Evolutionary conservation across 139 green algal genomes (phyloP), one percentile per base, ranked within the genome.

Genomic region (Klebsormidium nitens): DNA sequence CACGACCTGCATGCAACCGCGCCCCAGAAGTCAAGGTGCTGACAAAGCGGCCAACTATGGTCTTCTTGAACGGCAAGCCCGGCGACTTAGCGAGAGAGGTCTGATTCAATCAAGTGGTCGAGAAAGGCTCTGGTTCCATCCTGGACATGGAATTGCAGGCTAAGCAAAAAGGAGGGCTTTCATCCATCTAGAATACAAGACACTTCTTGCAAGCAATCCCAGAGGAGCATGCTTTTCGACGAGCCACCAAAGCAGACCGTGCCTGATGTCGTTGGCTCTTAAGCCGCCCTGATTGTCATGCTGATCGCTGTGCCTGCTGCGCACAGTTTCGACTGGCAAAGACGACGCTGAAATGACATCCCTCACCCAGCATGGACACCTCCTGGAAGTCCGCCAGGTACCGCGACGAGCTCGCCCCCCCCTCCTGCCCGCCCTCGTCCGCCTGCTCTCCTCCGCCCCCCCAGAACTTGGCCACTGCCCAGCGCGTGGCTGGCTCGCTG

Each of bases 361-460:
- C 44, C 64, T 17, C 46, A 37, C 91, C 91, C 56, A 97, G 80
- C 23, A 69, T 57, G 19, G 69, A 55, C 39, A 92, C 37, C 77
- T 96, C 90, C 46, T 86, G 57, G 34, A 86, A 89, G 62, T 86
- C 81, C 39, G 67, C 59, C 31, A 65, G 42, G 62, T 86, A 86
- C 14, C 67, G 63, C 36, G 66, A 62, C 5, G 39, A n/a, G n/a
- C 62, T 42, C 5, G 46, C 55, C 3, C 28, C 48, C 47, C 38
- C 32, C 34, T 36, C n/a, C 31, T 64, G 36, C 32, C 29, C 31
- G 50, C 62, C 57, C 23, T 55, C 47, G n/a, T 31, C 35, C 50
- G 17, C 3, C 57, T 60, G 40, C 31, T 70, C 39, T 14, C 38
- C 14, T 34, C 31, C 37, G 19, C 31, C 40, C 14, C 32, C 28